Conservation (phyloP, 2,329 filamentous ascomycete genomes). For the Penicillium rolfsii region DNA sequence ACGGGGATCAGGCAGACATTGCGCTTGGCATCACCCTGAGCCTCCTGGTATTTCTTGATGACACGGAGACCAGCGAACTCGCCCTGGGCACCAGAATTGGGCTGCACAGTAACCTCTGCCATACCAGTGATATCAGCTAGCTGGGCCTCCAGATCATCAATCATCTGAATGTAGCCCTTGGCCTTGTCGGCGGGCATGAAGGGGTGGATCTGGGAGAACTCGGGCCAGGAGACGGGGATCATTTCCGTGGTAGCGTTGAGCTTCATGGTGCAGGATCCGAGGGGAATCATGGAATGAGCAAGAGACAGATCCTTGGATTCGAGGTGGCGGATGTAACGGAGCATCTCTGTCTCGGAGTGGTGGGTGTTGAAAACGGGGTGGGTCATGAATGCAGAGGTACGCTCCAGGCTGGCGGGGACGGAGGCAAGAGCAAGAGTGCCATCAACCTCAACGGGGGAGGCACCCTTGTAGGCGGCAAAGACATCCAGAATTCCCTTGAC, state of each 20-base stretch:
- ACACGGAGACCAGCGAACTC: slow-evolving; percentile 89
- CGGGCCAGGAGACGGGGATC: slow-evolving; percentile 77
- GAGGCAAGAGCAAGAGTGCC: slow-evolving; percentile 45
- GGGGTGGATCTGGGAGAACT: slow-evolving; percentile 80
- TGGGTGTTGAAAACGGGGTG: slow-evolving; percentile 94
- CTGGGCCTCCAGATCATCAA: slow-evolving; percentile 73
- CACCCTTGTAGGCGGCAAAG: slow-evolving; percentile 53
- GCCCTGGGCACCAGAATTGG: slow-evolving; percentile 94
- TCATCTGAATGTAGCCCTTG: slow-evolving; percentile 70
- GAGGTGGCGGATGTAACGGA: slow-evolving; percentile 90
- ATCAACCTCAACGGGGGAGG: slow-evolving; percentile 38
- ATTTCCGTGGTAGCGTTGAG: slow-evolving; percentile 93
- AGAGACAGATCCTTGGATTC: slow-evolving; percentile 93
- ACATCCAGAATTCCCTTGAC: slow-evolving; percentile 61
- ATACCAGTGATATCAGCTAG: slow-evolving; percentile 85
- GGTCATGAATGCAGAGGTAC: slow-evolving; percentile 76
- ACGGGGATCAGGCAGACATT: slow-evolving; percentile 94
- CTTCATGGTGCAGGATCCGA: slow-evolving; percentile 98
- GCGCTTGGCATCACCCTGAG: slow-evolving; percentile 65
- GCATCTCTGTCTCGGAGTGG: slow-evolving; percentile 90
- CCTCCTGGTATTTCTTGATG: slow-evolving; percentile 81
- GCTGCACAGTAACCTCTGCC: slow-evolving; percentile 85
- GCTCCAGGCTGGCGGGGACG: slow-evolving; percentile 61
- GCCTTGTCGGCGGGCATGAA: slow-evolving; percentile 68
- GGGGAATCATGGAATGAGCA: slow-evolving; percentile 95